Evolutionary conservation across 768 basidiomycete species (phyloP).

Genomic region (Boletus bicolor): DNA sequence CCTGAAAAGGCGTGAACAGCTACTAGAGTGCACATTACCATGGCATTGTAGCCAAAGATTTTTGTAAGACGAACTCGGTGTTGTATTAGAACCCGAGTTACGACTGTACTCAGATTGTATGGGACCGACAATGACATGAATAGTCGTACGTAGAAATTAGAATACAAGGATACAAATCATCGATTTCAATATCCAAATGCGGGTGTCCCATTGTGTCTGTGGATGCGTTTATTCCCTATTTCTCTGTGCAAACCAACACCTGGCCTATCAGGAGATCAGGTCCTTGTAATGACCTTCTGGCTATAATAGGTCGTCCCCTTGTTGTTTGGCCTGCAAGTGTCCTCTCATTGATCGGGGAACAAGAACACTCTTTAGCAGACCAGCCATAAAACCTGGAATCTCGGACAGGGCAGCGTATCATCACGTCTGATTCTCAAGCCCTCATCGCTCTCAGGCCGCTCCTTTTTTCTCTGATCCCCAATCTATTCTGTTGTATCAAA

Average conservation of each 20-base stretch:
- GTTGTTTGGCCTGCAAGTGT: not conserved
- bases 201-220: constrained; percentile 3
- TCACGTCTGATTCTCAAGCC: not conserved
- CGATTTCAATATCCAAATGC: not conserved
- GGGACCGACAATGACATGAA: not conserved
- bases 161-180: not conserved
- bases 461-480: not conserved
- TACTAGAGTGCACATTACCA: too few species aligned
- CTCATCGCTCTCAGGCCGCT: not conserved
- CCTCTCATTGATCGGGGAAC: constrained; percentile 8
- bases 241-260: not conserved
- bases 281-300: constrained; percentile 6
- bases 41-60: not conserved
- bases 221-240: not conserved
- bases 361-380: constrained; percentile 9
- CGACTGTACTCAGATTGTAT: not conserved
- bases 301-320: constrained; percentile 14
- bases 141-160: too few species aligned
- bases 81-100: not conserved
- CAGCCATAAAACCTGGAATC: constrained; percentile 21
- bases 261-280: not conserved
- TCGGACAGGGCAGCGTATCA: not conserved
- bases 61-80: not conserved
- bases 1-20: too few species aligned
- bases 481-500: constrained; percentile 19